A percentile compares a stretch with the other conserved stretches of the same genome.
Conservation (phyloP, 352 stramenopile genomes). For the Pythium grandisporangium region DNA sequence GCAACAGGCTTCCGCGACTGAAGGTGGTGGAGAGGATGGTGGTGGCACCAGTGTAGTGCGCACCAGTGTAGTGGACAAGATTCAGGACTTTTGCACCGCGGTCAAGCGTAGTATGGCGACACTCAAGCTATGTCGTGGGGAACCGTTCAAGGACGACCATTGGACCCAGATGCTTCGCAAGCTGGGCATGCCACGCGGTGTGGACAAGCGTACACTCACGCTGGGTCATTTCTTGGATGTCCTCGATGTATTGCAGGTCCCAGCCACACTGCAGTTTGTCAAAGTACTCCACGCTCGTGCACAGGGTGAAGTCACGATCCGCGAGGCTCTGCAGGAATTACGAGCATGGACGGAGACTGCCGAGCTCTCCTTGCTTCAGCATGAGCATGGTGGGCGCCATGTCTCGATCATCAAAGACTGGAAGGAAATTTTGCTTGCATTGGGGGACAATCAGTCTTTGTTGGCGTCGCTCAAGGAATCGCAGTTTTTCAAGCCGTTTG, state of each 20-base stretch:
- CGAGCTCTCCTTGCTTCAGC: constrained; percentile 80
- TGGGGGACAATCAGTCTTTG: constrained; percentile 94
- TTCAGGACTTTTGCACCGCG: constrained; percentile 65
- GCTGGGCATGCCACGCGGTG: constrained; percentile 74
- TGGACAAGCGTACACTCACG: constrained; percentile 87
- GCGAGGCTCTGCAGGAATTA: constrained; percentile 91
- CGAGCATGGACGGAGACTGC: constrained; percentile 89
- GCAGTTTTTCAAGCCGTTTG: constrained; percentile 94
- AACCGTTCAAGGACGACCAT: constrained; percentile 96
- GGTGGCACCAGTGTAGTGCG: too few species aligned
- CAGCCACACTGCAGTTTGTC: constrained; percentile 87
- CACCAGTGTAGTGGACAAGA: constrained; percentile 61
- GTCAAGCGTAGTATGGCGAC: constrained; percentile 87
- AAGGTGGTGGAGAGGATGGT: too few species aligned
- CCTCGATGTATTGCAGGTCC: constrained; percentile 62
- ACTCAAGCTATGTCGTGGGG: constrained; percentile 91
- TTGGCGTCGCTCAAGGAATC: constrained; percentile 93
- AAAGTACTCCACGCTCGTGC: constrained; percentile 88
- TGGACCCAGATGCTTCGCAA: constrained; percentile 93
- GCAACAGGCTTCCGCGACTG: too few species aligned
- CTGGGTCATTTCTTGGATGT: constrained; percentile 87
- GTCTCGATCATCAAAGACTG: constrained; percentile 94
- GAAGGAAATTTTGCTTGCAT: constrained; percentile 91
- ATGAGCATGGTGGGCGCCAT: constrained; percentile 70
- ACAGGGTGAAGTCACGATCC: constrained; percentile 92